Evolutionary conservation across 805 yeast genomes (phyloP).

Genomic region (Pichia exigua): DNA sequence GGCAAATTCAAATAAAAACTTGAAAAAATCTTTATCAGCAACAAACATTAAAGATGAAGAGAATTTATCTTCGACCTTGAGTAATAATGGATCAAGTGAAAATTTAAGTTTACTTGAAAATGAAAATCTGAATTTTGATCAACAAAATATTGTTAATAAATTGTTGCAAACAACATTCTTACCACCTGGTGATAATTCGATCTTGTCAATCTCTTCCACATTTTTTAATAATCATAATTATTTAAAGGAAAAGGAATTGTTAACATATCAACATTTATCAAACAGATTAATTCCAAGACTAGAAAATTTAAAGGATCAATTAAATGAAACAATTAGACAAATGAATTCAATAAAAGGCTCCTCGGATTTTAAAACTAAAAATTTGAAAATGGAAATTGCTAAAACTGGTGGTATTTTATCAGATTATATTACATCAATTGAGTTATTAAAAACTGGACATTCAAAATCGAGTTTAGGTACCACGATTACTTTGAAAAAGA

Average conservation of each 20-base stretch:
- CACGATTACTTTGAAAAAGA: constrained; percentile 15
- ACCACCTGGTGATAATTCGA: constrained; percentile 31
- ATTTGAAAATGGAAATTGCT: constrained; percentile 52
- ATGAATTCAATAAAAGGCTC: constrained; percentile 41
- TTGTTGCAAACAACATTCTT: constrained; percentile 42
- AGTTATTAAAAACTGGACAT: constrained; percentile 32
- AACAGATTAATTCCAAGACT: constrained; percentile 44
- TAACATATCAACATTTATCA: constrained; percentile 44
- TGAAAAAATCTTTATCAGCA: constrained; percentile 19
- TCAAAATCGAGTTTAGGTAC: constrained; percentile 28
- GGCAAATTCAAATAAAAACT: constrained; percentile 15
- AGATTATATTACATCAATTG: constrained; percentile 39
- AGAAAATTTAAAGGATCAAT: constrained; percentile 47
- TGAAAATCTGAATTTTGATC: background rate
- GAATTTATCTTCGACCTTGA: background rate
- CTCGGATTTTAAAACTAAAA: constrained; percentile 49
- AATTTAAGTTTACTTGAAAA: background rate
- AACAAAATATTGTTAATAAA: constrained; percentile 27
- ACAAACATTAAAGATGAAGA: constrained; percentile 10
- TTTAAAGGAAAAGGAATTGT: constrained; percentile 37
- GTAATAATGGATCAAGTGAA: background rate
- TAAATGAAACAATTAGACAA: constrained; percentile 47
- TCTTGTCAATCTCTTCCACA: constrained; percentile 28
- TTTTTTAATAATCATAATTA: constrained; percentile 25
- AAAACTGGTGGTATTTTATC: constrained; percentile 50